Evolutionary conservation across 306 rosid species (phyloP).

Genomic region (Medicago ruthenica): DNA sequence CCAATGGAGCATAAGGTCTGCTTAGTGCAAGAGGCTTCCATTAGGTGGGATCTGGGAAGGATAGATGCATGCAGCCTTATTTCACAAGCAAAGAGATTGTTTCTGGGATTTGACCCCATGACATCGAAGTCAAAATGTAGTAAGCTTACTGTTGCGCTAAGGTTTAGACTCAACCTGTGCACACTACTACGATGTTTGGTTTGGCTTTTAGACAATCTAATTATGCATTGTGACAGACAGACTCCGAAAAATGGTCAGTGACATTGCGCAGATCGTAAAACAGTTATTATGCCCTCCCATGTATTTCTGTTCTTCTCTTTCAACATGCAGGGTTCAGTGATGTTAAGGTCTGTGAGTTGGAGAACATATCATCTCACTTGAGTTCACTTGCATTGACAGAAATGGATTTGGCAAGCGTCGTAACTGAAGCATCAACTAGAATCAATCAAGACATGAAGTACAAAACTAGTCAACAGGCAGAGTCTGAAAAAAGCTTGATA

Average conservation of each 20-base stretch:
- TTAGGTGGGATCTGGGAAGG: not conserved
- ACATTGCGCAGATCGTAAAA: not conserved
- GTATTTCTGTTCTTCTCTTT: conserved; percentile 14
- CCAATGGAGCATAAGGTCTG: not conserved
- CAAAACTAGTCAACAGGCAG: conserved; percentile 52
- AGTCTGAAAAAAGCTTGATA: conserved; percentile 55
- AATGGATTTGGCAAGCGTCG: conserved; percentile 70
- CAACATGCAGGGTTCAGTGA: conserved; percentile 65
- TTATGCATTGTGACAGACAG: not conserved
- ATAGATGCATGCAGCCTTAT: no score
- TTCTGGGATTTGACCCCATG: not conserved
- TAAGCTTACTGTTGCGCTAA: not conserved
- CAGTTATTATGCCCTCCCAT: not conserved
- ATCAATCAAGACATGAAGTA: conserved; percentile 59
- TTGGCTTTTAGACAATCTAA: not conserved
- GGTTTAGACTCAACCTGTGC: not conserved
- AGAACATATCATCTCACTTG: conserved; percentile 82
- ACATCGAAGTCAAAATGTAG: not conserved
- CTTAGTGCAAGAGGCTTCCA: not conserved
- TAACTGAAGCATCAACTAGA: conserved; percentile 59
- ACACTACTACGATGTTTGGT: not conserved
- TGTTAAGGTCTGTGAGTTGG: conserved; percentile 76
- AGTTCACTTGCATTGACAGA: conserved; percentile 95
- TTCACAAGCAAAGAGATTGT: not conserved
- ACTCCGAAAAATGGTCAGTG: not conserved